Percentiles rank a stretch among this genome's conserved stretches.
Evolutionary conservation across 805 yeast species (phyloP).

Genomic region (Saturnispora quitensis): DNA sequence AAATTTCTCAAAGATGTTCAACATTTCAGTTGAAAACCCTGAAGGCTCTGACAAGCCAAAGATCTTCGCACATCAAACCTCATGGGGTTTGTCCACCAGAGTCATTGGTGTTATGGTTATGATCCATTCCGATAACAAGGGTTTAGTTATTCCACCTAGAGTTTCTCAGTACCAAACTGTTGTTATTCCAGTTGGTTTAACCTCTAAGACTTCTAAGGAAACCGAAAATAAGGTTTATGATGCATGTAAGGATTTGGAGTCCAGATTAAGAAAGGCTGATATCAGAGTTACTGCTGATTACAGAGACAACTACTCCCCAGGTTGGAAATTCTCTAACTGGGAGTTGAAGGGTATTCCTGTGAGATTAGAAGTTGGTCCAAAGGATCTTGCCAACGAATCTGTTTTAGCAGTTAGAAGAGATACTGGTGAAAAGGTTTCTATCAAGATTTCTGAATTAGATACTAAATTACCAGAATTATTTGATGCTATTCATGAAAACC

Average conservation of each 20-base stretch:
- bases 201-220: slow-evolving; percentile 74
- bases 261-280: slow-evolving; percentile 46
- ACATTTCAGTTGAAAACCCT: slow-evolving; percentile 92
- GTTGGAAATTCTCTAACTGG: slow-evolving; percentile 97
- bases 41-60: slow-evolving; percentile 80
- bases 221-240: slow-evolving; percentile 59
- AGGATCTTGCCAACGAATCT: slow-evolving; percentile 72
- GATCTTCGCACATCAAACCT: slow-evolving; percentile 87
- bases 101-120: slow-evolving; percentile 99
- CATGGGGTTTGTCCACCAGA: slow-evolving; percentile 99
- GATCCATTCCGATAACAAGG: slow-evolving; percentile 98
- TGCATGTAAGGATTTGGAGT: slow-evolving; percentile 65
- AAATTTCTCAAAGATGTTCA: slow-evolving; percentile 97
- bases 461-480: slow-evolving; percentile 63
- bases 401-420: slow-evolving; percentile 92
- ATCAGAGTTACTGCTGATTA: slow-evolving; percentile 78
- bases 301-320: slow-evolving; percentile 93
- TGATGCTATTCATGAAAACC: slow-evolving; percentile 69
- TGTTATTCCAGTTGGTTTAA: slow-evolving; percentile 90
- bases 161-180: slow-evolving; percentile 90
- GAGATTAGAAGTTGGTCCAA: slow-evolving; percentile 94
- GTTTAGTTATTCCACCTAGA: slow-evolving; percentile 95
- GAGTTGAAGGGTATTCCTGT: slow-evolving; percentile 94
- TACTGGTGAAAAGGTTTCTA: slow-evolving; percentile 62
- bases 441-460: slow-evolving; percentile 58